Evolutionary conservation across 768 basidiomycete species (phyloP), one percentile per base, ranked within the genome.

Genomic region (Epithele typhae): DNA sequence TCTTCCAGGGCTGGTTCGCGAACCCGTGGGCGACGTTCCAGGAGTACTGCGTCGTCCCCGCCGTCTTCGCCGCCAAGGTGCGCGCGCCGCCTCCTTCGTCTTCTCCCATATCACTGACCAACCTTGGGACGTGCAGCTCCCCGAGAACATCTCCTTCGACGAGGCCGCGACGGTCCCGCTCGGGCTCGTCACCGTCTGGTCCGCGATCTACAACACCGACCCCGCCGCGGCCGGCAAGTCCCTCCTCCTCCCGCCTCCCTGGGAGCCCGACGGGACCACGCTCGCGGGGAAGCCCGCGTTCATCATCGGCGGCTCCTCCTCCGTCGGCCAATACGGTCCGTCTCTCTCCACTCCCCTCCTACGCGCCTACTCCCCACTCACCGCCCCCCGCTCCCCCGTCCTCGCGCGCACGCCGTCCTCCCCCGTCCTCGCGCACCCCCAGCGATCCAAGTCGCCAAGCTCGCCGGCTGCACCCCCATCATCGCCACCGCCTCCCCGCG

Each of bases 251-350:
- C 17, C 17, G n/a, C 45, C 55, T 1, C 39, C 46, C 1, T 57
- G 52, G 52, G 50, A 46, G 8, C 49, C 45, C 21, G 45, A 40
- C 19, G 56, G 49, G 4, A 36, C 37, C 8, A 30, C 42, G 32
- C 54, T 32, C 40, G 17, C 42, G 0, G 52, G 52, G 0, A 49
- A 51, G 25, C 49, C 56, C 15, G 52, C 70, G 19, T 25, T 66
- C 11, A 42, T 66, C 35, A 45, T 65, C 17, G 63, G 64, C 27
- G 65, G 65, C 10, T 33, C 61, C 1, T 54, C 56, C 14, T 55
- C 59, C 18, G 59, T 66, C 17, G 65, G 65, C 3, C 61, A 64
- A 40, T 59, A 57, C 48, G 59, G 63, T 62, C 37, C 23, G 64
- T 23, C 30, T 36, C n/a, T 11, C 23, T 25, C 17, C 27, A 7